Evolutionary conservation across 2,329 filamentous ascomycete species (phyloP), one percentile per base, ranked within the genome.

Genomic region (Botrytis squamosa): DNA sequence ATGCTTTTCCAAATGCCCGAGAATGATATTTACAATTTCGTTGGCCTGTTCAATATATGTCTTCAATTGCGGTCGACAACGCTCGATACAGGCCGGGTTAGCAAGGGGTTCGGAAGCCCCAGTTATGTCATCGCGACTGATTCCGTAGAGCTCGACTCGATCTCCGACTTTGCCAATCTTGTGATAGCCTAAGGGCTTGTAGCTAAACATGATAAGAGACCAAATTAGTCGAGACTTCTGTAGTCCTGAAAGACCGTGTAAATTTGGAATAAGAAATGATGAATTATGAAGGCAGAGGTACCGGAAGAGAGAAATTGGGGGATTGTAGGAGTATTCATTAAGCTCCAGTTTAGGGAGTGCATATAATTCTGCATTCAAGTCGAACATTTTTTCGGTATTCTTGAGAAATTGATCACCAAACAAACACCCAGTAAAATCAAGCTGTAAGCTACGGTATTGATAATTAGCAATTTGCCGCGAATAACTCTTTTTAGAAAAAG

Each of bases 41-140:
- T 62, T 70, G 22, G 67, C 67, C 40, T 70, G 52, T 36, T 60
- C n/a, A 8, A 70, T 46, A 22, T 59, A 70, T 1, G n/a, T n/a
- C 22, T n/a, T 60, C 33, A 70, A 4, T 7, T 59, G n/a, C 7
- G 55, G 67, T 16, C 67, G 67, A 38, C 38, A 59, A n/a, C 55
- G 12, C 38, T 70, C 67, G 38, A 70, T 70, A 12, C 67, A 70
- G 12, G 8, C 7, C 14, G 67, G 67, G 10, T 70, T 70, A 36
- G 12, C 12, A 55, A 74, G 72, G 3, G 69, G 74, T 44, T 64
- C 67, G 7, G 70, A 72, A 44, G 29, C 52, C 33, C 67, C 67
- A 62, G 49, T n/a, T 62, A 70, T 70, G 20, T 70, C 67, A n/a
- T 70, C 67, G 16, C 60, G 42, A 40, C 60, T 62, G 3, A 66